A percentile compares a stretch with the other conserved stretches of the same genome.
These are phyloP conservation scores for Bipolaris bicolor DNA, from an alignment of 2,329 filamentous ascomycete genomes.

Conservation along the genomic window DNA sequence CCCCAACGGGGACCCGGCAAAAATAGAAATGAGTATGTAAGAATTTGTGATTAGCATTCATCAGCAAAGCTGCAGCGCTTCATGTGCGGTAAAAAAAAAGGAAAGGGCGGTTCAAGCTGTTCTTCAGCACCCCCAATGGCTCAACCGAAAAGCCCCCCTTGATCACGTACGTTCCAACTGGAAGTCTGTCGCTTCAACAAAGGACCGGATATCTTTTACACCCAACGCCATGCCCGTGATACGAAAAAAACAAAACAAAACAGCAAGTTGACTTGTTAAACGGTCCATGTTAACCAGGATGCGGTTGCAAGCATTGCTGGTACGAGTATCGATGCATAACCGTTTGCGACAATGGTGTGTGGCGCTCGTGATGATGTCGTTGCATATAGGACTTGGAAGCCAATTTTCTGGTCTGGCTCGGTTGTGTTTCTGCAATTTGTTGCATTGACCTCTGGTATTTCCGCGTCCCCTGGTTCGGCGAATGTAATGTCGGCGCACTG, in stretches of 20 bases:
- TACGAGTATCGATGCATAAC: constrained; percentile 34
- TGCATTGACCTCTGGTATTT: constrained; percentile 71
- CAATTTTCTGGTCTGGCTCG: constrained; percentile 56
- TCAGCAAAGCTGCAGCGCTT: background rate
- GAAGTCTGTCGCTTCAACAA: constrained; percentile 4
- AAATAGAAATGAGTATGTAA: background rate
- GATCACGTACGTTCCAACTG: constrained; percentile 5
- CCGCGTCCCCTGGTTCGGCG: constrained; percentile 73
- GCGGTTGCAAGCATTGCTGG: constrained; percentile 38
- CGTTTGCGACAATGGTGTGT: constrained; percentile 31
- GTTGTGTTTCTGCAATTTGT: constrained; percentile 90
- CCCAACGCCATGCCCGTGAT: constrained; percentile 20
- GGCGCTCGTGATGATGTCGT: constrained; percentile 45
- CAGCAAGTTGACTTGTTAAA: constrained; percentile 10
- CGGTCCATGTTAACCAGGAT: constrained; percentile 37
- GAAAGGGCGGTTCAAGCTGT: background rate
- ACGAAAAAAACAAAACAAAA: constrained; percentile 2
- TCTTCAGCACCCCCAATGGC: background rate
- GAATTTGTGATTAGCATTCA: background rate
- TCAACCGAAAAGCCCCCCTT: background rate
- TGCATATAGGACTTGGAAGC: constrained; percentile 78
- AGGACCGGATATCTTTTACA: constrained; percentile 31
- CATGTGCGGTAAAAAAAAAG: background rate
- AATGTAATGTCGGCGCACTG: constrained; percentile 98
- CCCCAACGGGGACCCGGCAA: background rate